Conservation (phyloP, 1,284 basidiomycete species). For the Bondarzewia mesenterica region DNA sequence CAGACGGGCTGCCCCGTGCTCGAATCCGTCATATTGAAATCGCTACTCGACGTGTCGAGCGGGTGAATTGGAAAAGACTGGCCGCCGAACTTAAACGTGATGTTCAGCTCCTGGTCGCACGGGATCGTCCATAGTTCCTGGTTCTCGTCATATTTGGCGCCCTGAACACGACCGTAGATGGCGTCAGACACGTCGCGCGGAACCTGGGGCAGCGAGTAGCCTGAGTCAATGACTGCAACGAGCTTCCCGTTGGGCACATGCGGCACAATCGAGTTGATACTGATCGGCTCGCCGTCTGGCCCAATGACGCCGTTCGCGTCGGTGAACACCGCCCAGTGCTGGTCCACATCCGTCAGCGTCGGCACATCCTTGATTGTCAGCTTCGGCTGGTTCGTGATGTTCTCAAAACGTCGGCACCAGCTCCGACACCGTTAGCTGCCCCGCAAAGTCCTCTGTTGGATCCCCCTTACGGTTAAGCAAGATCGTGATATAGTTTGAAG, state of each 20-base stretch:
- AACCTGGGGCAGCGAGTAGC: conserved; percentile 63
- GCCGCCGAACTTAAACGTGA: conserved; percentile 67
- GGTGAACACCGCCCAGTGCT: conserved; percentile 71
- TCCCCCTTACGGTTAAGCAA: conserved; percentile 55
- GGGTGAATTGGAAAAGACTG: conserved; percentile 63
- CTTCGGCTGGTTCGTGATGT: conserved; percentile 53
- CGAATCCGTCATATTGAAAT: conserved; percentile 41
- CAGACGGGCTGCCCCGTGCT: conserved; percentile 54
- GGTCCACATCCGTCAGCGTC: conserved; percentile 45
- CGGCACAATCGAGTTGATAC: conserved; percentile 58
- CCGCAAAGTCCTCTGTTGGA: conserved; percentile 31
- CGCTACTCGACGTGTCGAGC: conserved; percentile 61
- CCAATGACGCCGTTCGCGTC: conserved; percentile 60
- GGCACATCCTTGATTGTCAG: conserved; percentile 60
- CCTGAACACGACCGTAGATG: conserved; percentile 72
- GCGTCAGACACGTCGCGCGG: conserved; percentile 68
- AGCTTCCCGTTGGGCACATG: conserved; percentile 25
- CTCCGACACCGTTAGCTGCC: conserved; percentile 53
- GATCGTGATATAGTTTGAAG: conserved; percentile 60
- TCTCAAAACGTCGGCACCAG: conserved; percentile 48
- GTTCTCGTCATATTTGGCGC: conserved; percentile 38
- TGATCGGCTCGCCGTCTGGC: conserved; percentile 59
- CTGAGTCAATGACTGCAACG: conserved; percentile 71
- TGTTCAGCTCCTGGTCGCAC: conserved; percentile 61
- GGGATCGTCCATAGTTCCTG: conserved; percentile 62